Evolutionary conservation across 1,284 basidiomycete species (phyloP).

Genomic region (Melampsora americana): DNA sequence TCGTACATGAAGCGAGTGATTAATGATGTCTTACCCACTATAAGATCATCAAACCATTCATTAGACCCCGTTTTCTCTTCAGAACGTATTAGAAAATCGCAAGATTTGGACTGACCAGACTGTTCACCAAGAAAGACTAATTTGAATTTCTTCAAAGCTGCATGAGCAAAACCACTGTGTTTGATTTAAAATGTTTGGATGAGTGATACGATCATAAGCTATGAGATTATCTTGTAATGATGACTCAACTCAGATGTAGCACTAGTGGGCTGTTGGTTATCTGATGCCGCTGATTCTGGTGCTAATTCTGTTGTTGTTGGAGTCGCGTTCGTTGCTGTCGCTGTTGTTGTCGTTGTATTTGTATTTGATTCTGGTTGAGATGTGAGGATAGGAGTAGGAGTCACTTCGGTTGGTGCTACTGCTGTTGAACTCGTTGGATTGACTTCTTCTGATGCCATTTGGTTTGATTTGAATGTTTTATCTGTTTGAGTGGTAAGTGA

Average conservation of each 20-base stretch:
- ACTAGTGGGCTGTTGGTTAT: conserved; percentile 9
- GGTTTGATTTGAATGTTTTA: too few relatives aligned
- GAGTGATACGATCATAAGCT: background rate
- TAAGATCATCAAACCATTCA: conserved; percentile 48
- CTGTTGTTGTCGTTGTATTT: conserved; percentile 8
- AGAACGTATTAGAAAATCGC: conserved; percentile 66
- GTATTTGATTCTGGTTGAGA: background rate
- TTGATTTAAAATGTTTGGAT: background rate
- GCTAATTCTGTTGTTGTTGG: conserved; percentile 5
- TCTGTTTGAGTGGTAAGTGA: too few relatives aligned
- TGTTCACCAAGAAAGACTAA: conserved; percentile 71
- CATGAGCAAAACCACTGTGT: conserved; percentile 51
- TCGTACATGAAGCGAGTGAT: conserved; percentile 99
- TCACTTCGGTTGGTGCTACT: background rate
- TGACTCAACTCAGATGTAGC: conserved; percentile 35
- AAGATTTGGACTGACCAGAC: conserved; percentile 37
- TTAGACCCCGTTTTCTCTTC: conserved; percentile 75
- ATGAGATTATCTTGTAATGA: background rate
- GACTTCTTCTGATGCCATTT: too few relatives aligned
- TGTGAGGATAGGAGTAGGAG: background rate
- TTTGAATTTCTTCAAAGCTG: conserved; percentile 78
- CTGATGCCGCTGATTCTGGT: background rate
- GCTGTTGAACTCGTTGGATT: too few relatives aligned
- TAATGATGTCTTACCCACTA: conserved; percentile 69
- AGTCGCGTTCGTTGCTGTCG: background rate